Evolutionary conservation across 768 basidiomycete genomes (phyloP).

Genomic region (Lenzites betulinus): DNA sequence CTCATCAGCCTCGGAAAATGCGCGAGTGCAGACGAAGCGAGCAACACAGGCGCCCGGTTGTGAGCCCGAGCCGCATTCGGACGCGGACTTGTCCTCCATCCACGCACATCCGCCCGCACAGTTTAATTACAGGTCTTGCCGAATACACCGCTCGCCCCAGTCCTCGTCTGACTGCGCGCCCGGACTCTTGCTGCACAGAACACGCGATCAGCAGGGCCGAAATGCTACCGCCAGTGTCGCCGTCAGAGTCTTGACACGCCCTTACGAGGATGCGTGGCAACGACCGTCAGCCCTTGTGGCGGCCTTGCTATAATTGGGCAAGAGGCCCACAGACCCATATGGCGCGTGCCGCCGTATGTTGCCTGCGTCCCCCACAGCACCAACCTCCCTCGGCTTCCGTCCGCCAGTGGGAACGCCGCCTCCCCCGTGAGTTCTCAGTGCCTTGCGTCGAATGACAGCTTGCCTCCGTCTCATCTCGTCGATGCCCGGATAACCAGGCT

Average conservation of each 20-base stretch:
- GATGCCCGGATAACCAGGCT: constrained; percentile 17
- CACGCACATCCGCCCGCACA: no score
- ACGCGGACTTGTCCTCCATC: no score
- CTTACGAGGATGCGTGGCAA: neutral
- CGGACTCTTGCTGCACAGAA: no score
- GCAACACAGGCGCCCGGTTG: neutral
- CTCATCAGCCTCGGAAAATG: neutral
- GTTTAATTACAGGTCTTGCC: no score
- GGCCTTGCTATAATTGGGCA: constrained; percentile 1
- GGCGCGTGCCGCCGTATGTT: neutral
- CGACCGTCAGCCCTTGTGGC: neutral
- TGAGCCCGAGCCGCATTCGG: neutral
- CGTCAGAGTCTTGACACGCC: neutral
- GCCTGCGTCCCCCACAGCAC: neutral
- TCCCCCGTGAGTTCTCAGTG: neutral
- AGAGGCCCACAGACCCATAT: neutral
- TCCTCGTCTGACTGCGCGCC: no score
- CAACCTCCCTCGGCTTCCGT: neutral
- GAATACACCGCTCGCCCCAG: no score
- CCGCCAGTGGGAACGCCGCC: constrained; percentile 4
- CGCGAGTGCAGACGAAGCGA: neutral
- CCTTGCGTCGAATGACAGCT: neutral
- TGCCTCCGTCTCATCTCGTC: neutral
- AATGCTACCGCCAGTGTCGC: neutral
- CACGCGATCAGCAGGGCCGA: neutral